Conservation (phyloP, 2,329 filamentous ascomycete genomes). For the Trichophyton verrucosum region DNA sequence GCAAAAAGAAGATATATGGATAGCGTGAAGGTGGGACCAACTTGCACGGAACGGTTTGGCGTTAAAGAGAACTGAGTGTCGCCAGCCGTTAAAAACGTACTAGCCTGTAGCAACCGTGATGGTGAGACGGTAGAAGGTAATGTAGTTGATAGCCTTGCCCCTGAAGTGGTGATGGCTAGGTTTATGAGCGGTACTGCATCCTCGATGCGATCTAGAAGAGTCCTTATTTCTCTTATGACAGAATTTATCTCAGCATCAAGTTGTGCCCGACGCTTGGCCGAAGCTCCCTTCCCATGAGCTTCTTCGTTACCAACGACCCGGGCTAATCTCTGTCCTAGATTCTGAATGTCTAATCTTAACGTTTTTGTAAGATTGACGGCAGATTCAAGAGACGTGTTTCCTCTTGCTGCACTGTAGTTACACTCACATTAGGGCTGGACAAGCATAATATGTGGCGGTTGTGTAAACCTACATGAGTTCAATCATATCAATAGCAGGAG, state of each 20-base stretch:
- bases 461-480: constrained; percentile 58
- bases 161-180: constrained; percentile 85
- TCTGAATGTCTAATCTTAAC: constrained; percentile 70
- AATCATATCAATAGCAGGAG: constrained; percentile 82
- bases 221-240: constrained; percentile 64
- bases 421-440: constrained; percentile 15
- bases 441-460: not conserved
- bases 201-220: constrained; percentile 66
- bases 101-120: constrained; percentile 81
- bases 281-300: constrained; percentile 22
- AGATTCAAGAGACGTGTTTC: constrained; percentile 72
- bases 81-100: constrained; percentile 74
- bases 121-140: constrained; percentile 76
- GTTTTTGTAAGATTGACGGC: constrained; percentile 72
- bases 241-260: constrained; percentile 53
- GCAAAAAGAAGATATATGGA: constrained; percentile 93
- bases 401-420: constrained; percentile 47
- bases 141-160: constrained; percentile 69
- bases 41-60: constrained; percentile 55
- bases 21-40: constrained; percentile 74
- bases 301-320: constrained; percentile 52
- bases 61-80: constrained; percentile 68
- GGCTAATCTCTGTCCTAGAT: constrained; percentile 62
- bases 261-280: constrained; percentile 38
- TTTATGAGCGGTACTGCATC: constrained; percentile 85